A percentile compares a stretch with the other conserved stretches of the same genome.
phyloP scores from a whole-genome alignment of 1,284 basidiomycete genomes.

The Cronartium quercuum region DNA sequence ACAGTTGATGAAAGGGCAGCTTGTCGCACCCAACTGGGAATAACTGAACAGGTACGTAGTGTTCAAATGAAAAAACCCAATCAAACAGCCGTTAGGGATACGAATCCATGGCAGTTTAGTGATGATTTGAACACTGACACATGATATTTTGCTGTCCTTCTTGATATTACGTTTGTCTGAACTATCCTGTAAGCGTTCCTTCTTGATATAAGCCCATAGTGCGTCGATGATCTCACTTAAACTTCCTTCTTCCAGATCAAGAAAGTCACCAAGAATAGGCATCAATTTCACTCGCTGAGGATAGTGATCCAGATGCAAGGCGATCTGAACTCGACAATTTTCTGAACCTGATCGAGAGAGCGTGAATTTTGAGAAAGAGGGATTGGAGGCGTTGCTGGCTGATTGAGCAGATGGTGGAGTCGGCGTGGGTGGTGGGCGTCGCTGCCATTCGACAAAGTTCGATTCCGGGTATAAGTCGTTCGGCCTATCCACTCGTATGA shows the following conservation, averaged over 20 bases:
- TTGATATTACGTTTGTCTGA: slow-evolving; percentile 25
- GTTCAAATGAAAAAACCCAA: not conserved
- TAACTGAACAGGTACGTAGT: not conserved
- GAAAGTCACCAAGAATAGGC: slow-evolving; percentile 14
- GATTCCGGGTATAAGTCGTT: slow-evolving; percentile 32
- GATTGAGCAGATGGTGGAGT: not conserved
- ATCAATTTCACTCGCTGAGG: slow-evolving; percentile 18
- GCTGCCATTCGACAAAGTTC: slow-evolving; percentile 33
- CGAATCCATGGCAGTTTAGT: no score
- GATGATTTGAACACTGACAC: slow-evolving; percentile 2
- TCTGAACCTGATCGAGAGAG: slow-evolving; percentile 24
- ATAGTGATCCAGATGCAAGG: slow-evolving; percentile 33
- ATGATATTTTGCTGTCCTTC: slow-evolving; percentile 27
- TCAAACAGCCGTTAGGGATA: not conserved
- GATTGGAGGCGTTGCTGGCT: not conserved
- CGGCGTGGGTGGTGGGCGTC: not conserved
- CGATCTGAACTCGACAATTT: slow-evolving; percentile 19
- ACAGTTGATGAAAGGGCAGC: slow-evolving; percentile 26
- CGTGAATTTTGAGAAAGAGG: slow-evolving; percentile 18
- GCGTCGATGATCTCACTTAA: slow-evolving; percentile 19
- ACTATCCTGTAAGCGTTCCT: slow-evolving; percentile 23
- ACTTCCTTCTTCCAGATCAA: slow-evolving; percentile 17
- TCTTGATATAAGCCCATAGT: slow-evolving; percentile 30
- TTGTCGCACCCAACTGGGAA: slow-evolving; percentile 10
- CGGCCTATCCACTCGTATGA: slow-evolving; percentile 22